Conservation (phyloP, 768 basidiomycete genomes). For the Mycena indigotica region DNA sequence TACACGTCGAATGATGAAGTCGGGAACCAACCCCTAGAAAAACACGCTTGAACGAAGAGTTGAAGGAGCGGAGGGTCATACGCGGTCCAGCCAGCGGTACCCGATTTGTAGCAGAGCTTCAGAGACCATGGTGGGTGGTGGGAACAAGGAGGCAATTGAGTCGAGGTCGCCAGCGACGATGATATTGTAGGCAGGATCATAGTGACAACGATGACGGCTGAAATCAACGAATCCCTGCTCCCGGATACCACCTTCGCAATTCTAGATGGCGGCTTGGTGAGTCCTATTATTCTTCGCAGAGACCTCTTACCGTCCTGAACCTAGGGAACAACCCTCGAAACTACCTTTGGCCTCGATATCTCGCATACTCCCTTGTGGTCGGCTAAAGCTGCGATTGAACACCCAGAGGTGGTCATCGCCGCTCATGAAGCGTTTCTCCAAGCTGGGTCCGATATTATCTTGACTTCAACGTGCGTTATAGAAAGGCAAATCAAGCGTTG, state of each 20-base stretch:
- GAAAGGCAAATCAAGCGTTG: neutral
- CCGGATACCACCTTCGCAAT: slow-evolving; percentile 17
- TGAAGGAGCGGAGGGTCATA: slow-evolving; percentile 2
- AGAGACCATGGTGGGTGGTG: slow-evolving; percentile 11
- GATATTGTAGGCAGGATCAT: neutral
- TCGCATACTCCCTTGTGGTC: slow-evolving; percentile 72
- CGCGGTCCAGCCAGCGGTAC: slow-evolving; percentile 23
- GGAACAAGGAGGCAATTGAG: neutral
- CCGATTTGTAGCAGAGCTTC: slow-evolving; percentile 19
- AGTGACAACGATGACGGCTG: neutral
- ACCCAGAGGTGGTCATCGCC: slow-evolving; percentile 54
- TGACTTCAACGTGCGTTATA: slow-evolving; percentile 63
- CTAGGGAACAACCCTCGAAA: slow-evolving; percentile 71
- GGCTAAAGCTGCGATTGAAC: slow-evolving; percentile 55
- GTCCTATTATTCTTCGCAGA: too few relatives aligned
- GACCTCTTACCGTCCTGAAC: too few relatives aligned
- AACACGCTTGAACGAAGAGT: slow-evolving; percentile 8
- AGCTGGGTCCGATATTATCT: slow-evolving; percentile 67
- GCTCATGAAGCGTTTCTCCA: slow-evolving; percentile 65
- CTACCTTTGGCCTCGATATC: slow-evolving; percentile 47
- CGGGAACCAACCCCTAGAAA: slow-evolving; percentile 60
- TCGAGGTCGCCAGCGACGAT: neutral
- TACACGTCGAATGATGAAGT: slow-evolving; percentile 50
- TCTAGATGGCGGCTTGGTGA: slow-evolving; percentile 53
- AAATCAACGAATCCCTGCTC: neutral